phyloP scores from a whole-genome alignment of 352 stramenopile species.

The Albugo candida region DNA sequence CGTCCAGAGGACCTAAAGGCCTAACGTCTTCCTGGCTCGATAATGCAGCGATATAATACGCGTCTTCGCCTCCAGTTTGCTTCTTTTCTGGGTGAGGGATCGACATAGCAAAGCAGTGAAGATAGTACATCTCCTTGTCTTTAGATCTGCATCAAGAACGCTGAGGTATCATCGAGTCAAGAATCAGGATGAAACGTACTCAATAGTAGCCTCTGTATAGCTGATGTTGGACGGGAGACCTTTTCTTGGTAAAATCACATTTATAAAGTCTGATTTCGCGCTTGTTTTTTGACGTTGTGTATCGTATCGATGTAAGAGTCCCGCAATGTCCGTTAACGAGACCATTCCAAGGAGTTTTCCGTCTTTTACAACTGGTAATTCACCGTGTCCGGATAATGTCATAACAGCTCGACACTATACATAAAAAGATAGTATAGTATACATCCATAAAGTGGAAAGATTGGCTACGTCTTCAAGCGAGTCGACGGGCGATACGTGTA shows the following conservation, averaged over 20 bases:
- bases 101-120: slow-evolving; percentile 53
- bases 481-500: slow-evolving; percentile 54
- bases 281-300: slow-evolving; percentile 30
- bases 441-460: not conserved
- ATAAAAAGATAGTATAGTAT: not conserved
- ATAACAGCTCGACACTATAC: slow-evolving; percentile 58
- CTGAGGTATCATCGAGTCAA: slow-evolving; percentile 1
- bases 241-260: slow-evolving; percentile 62
- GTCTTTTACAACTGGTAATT: slow-evolving; percentile 44
- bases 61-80: slow-evolving; percentile 77
- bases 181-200: slow-evolving; percentile 2
- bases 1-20: slow-evolving; percentile 31
- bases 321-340: slow-evolving; percentile 62
- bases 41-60: slow-evolving; percentile 75
- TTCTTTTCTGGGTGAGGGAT: slow-evolving; percentile 62
- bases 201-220: slow-evolving; percentile 10
- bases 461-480: slow-evolving; percentile 43
- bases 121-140: slow-evolving; percentile 32
- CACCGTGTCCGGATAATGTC: slow-evolving; percentile 40
- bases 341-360: slow-evolving; percentile 53
- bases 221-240: slow-evolving; percentile 58
- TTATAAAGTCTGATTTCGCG: slow-evolving; percentile 82
- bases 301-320: slow-evolving; percentile 42
- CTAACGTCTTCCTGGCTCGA: slow-evolving; percentile 12
- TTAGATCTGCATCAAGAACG: not conserved